Conservation (phyloP, 495 filamentous ascomycete genomes). For the Talaromyces ruber region DNA sequence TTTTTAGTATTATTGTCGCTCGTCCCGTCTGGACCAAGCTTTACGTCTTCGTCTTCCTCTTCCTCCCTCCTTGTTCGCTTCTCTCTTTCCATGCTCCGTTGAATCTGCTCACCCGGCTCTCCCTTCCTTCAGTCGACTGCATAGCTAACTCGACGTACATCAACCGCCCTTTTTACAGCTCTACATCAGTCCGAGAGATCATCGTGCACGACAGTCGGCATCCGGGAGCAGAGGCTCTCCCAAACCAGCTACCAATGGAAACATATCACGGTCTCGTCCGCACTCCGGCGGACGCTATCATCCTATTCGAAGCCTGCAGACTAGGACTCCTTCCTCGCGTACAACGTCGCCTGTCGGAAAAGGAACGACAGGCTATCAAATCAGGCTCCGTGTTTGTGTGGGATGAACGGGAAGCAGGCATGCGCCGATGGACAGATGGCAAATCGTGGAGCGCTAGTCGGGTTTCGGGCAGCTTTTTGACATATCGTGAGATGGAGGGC, state of each 20-base stretch:
- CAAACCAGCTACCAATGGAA: constrained; percentile 54
- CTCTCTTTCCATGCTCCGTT: not conserved
- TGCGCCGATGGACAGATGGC: constrained; percentile 97
- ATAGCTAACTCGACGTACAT: not conserved
- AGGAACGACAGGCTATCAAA: constrained; percentile 88
- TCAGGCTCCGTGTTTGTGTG: constrained; percentile 98
- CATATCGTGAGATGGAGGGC: constrained; percentile 97
- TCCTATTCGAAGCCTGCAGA: constrained; percentile 93
- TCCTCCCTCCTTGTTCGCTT: not conserved
- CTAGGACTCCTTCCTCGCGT: constrained; percentile 84
- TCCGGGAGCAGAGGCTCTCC: constrained; percentile 1
- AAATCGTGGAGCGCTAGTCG: constrained; percentile 99
- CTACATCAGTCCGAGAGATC: not conserved
- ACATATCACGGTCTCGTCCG: constrained; percentile 91
- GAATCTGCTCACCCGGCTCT: not conserved
- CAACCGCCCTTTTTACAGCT: no score
- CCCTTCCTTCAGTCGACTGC: not conserved
- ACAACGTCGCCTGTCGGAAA: constrained; percentile 88
- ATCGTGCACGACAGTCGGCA: not conserved
- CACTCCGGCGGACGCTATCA: constrained; percentile 89
- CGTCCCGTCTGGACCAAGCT: not conserved
- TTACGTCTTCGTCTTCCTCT: not conserved
- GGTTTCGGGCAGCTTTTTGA: constrained; percentile 95
- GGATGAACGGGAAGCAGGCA: constrained; percentile 97
- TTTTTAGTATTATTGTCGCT: constrained; percentile 2